Conservation (phyloP, 2,329 filamentous ascomycete species). For the Fusarium duplospermum region DNA sequence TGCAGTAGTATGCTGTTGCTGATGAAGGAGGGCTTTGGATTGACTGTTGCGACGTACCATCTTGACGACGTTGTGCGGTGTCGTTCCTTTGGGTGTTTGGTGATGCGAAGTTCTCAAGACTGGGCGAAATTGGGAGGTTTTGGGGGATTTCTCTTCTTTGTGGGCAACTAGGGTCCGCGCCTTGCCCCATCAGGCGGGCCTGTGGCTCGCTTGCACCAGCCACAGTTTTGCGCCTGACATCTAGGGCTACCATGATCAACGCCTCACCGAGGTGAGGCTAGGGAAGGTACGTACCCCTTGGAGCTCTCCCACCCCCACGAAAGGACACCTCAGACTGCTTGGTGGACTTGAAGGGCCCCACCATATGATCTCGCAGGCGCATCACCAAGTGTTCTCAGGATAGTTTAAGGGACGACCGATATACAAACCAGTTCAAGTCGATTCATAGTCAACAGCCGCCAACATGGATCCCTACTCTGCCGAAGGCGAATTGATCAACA, state of each 20-base stretch:
- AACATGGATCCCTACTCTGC: conserved; percentile 77
- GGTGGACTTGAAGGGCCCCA: conserved; percentile 39
- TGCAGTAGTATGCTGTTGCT: conserved; percentile 12
- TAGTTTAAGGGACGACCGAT: conserved; percentile 30
- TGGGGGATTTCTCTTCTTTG: conserved; percentile 58
- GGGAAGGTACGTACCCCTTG: conserved; percentile 25
- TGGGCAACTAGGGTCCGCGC: conserved; percentile 56
- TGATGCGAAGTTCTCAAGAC: conserved; percentile 54
- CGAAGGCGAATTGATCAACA: conserved; percentile 78
- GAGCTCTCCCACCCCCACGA: conserved; percentile 36
- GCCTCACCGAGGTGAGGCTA: conserved; percentile 41
- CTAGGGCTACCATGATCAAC: conserved; percentile 33
- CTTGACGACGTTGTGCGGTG: conserved; percentile 61
- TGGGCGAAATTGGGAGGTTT: conserved; percentile 55
- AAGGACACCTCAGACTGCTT: conserved; percentile 29
- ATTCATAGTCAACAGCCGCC: conserved; percentile 36
- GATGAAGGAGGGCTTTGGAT: conserved; percentile 25
- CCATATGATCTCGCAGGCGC: conserved; percentile 42
- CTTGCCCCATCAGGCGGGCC: conserved; percentile 46
- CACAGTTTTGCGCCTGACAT: conserved; percentile 41
- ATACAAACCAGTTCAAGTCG: conserved; percentile 18
- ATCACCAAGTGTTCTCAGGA: conserved; percentile 48
- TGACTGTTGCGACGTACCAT: conserved; percentile 55
- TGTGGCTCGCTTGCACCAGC: conserved; percentile 44
- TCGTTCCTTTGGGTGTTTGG: conserved; percentile 56